Evolutionary conservation across 140 eudicot genomes (phyloP), one percentile per base, ranked within the genome.

Genomic region (Cichorium intybus): DNA sequence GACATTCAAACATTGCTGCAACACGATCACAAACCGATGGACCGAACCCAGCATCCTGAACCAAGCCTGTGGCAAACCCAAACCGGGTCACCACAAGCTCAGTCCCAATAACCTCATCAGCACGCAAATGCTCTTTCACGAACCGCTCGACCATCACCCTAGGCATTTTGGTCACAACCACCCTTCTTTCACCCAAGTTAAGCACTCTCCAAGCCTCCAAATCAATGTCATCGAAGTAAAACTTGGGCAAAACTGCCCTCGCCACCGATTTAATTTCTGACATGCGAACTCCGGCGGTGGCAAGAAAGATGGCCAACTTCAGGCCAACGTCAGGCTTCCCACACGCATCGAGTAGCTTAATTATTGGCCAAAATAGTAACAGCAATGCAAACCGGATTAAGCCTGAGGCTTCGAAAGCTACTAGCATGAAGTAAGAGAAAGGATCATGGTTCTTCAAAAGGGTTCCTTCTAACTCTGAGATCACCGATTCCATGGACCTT

Each of bases 361-460:
- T 79, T 20, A 92, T 58, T 0, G 98, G 98, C 95, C 95, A 92
- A 2, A 83, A 20, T 8, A 67, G 9, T 15, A 92, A 60, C 67
- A 92, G 70, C 18, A 85, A 22, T n/a, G 91, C 74, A 46, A 92
- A 92, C 1, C 98, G 95, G 45, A 88, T 64, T 24, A 92, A 76
- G 12, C 96, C 95, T 0, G 98, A 92, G 2, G 96, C 96, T 68
- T 92, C 98, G 48, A 88, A 92, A 7, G 98, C 96, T 28, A 88
- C 78, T 52, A 88, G 74, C 98, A 92, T 92, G 88, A 85, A 88
- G 69, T 92, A 88, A 47, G 95, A 79, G 74, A 88, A 92, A 14
- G 90, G 66, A 62, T 92, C 90, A 16, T 74, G 76, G 68, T 79
- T 66, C 24, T 64, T 88, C 62, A 92, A 73, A 51, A 92, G 93